phyloP scores from a whole-genome alignment of 2,329 filamentous ascomycete species.

The Exophiala dermatitidis region DNA sequence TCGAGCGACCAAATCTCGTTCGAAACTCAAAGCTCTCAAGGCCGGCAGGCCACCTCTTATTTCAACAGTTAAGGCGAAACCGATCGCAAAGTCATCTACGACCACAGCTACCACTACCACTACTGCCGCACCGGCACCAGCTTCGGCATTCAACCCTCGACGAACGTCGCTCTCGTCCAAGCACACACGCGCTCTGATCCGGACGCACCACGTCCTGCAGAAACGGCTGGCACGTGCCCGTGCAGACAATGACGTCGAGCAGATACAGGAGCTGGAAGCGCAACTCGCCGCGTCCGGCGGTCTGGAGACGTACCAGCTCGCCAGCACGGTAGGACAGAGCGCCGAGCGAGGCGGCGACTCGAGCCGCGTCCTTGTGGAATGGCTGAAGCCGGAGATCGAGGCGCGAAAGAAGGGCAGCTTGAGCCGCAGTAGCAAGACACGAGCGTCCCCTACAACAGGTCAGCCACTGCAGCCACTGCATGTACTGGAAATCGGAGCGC shows the following conservation, averaged over 20 bases:
- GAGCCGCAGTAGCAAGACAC: neutral
- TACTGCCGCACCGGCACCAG: neutral
- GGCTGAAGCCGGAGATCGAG: constrained; percentile 38
- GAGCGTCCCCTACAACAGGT: neutral
- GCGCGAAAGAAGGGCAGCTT: neutral
- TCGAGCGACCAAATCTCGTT: neutral
- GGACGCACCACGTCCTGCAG: constrained; percentile 53
- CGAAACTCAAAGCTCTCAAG: constrained; percentile 10
- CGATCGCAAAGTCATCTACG: too few relatives aligned
- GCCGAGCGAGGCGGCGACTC: constrained; percentile 57
- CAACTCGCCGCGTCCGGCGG: constrained; percentile 53
- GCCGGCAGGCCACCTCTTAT: constrained; percentile 19
- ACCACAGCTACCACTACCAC: neutral
- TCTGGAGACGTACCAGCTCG: constrained; percentile 53
- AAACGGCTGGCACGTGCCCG: constrained; percentile 50
- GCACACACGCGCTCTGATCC: constrained; percentile 52
- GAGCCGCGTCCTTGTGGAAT: constrained; percentile 52
- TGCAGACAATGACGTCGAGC: constrained; percentile 37
- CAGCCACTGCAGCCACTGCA: constrained; percentile 37
- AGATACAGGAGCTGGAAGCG: constrained; percentile 39
- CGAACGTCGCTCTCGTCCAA: constrained; percentile 41
- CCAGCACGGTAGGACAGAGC: constrained; percentile 57
- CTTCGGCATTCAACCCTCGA: neutral
- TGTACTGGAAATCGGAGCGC: constrained; percentile 81
- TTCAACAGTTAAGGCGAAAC: neutral